A percentile compares a stretch with the other conserved stretches of the same genome.
Conservation (phyloP, 139 green algal genomes). For the Ostreobium quekettii region DNA sequence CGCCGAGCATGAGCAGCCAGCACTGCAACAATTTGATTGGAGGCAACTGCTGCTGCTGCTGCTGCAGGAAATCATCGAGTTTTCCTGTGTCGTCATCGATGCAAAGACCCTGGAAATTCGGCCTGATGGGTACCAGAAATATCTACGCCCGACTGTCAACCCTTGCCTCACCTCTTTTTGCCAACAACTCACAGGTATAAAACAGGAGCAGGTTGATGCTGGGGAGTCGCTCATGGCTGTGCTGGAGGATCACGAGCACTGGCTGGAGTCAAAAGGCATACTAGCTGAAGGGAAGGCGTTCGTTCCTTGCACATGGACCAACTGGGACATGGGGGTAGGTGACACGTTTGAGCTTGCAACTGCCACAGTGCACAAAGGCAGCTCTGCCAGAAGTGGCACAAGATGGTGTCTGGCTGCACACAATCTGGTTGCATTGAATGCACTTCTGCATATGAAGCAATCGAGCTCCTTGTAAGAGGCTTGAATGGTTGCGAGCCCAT, state of each 20-base stretch:
- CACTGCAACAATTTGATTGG: too few relatives aligned
- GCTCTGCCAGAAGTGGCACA: too few relatives aligned
- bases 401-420: too few relatives aligned
- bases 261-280: conserved; percentile 40
- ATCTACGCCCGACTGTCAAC: conserved; percentile 47
- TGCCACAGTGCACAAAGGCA: too few relatives aligned
- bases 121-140: conserved; percentile 37
- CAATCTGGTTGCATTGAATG: too few relatives aligned
- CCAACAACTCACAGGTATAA: conserved; percentile 55
- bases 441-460: too few relatives aligned
- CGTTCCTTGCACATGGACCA: conserved; percentile 52
- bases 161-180: conserved; percentile 53
- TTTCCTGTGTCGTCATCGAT: conserved; percentile 46
- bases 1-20: too few relatives aligned
- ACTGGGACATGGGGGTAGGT: conserved; percentile 60
- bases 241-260: conserved; percentile 35
- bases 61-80: conserved; percentile 73
- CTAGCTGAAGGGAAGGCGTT: conserved; percentile 23
- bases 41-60: too few relatives aligned
- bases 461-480: too few relatives aligned
- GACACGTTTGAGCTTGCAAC: too few relatives aligned
- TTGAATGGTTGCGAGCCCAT: too few relatives aligned
- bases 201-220: conserved; percentile 47
- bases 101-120: conserved; percentile 25
- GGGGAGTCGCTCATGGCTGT: conserved; percentile 33